These are phyloP conservation scores for Phylloporus sp. DNA, from an alignment of 768 basidiomycete genomes.

Conservation along the genomic window DNA sequence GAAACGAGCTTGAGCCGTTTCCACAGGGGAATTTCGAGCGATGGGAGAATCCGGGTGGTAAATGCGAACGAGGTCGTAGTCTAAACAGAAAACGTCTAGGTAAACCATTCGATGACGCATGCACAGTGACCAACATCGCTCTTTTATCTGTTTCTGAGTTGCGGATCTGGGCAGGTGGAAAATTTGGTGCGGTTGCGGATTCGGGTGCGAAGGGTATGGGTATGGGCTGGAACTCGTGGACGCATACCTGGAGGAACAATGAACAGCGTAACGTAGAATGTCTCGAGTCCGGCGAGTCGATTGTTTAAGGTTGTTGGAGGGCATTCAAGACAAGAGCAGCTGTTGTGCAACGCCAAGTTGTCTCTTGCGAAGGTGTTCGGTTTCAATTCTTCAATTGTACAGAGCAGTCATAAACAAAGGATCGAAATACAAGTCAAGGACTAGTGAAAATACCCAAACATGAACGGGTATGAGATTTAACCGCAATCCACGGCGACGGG, in stretches of 20 bases:
- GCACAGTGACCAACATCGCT: conserved; percentile 43
- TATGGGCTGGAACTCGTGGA: conserved; percentile 32
- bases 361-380: too few species aligned
- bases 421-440: not conserved
- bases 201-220: conserved; percentile 46
- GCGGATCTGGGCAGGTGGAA: conserved; percentile 56
- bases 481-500: not conserved
- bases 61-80: conserved; percentile 73
- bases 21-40: conserved; percentile 38
- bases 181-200: conserved; percentile 59
- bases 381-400: not conserved
- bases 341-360: not conserved
- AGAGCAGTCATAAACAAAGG: not conserved
- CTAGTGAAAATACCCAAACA: not conserved
- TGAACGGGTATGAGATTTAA: not conserved
- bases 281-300: conserved; percentile 1
- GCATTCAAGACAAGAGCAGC: conserved; percentile 5
- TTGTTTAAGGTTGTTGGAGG: conserved; percentile 2
- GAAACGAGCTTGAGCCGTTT: conserved; percentile 58
- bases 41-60: conserved; percentile 71
- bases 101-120: not conserved
- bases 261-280: conserved; percentile 3
- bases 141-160: conserved; percentile 49
- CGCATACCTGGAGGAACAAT: conserved; percentile 12
- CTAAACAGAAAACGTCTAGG: conserved; percentile 32